phyloP scores from a whole-genome alignment of 2,329 filamentous ascomycete genomes.

The Colletotrichum noveboracense region DNA sequence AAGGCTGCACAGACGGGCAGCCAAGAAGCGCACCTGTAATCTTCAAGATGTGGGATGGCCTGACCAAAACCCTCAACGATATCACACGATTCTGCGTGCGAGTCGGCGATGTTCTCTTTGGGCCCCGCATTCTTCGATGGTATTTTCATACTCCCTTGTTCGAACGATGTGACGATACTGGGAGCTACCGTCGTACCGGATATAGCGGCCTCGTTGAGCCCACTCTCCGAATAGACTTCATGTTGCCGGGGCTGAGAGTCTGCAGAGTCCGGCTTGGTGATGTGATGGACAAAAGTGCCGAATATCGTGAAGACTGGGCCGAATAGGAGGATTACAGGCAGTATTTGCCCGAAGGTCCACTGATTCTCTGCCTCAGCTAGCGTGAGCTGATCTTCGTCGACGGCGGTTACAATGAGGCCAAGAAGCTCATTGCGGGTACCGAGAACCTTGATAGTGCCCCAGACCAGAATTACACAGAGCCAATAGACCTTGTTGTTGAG shows the following conservation, averaged over 20 bases:
- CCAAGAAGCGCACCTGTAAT: background rate
- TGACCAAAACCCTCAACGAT: fast-evolving
- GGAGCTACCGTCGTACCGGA: background rate
- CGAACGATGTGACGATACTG: background rate
- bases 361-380: background rate
- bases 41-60: background rate
- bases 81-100: background rate
- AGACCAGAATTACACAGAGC: background rate
- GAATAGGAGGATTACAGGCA: background rate
- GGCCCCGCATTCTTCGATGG: background rate
- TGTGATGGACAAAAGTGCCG: background rate
- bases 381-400: background rate
- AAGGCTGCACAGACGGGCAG: background rate
- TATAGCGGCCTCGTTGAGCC: background rate
- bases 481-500: background rate
- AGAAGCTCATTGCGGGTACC: background rate
- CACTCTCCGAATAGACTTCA: background rate
- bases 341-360: background rate
- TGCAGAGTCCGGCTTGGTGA: background rate
- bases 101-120: background rate
- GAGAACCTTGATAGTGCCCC: background rate
- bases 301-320: background rate
- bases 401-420: background rate
- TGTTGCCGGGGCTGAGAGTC: background rate
- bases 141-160: background rate